Conservation (phyloP, 257 asterid species). For the Capsicum baccatum region DNA sequence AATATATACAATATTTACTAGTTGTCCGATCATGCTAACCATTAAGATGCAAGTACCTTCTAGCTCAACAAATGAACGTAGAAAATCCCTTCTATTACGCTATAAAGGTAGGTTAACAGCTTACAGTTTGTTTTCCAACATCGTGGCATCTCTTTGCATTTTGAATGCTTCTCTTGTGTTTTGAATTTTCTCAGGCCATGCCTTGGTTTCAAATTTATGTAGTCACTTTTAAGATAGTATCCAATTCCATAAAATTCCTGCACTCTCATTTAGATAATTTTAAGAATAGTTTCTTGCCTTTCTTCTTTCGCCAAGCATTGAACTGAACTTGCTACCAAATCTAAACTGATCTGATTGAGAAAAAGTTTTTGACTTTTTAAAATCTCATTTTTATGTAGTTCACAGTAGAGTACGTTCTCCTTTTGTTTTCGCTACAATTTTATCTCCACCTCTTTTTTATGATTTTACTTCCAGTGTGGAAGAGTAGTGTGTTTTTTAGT, state of each 20-base stretch:
- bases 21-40: too few species aligned
- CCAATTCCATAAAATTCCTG: conserved; percentile 5
- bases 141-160: not conserved
- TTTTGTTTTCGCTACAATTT: not conserved
- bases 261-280: not conserved
- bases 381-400: conserved; percentile 10
- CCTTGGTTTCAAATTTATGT: not conserved
- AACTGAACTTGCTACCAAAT: conserved; percentile 10
- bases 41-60: conserved; percentile 21
- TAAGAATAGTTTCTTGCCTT: not conserved
- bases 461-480: conserved; percentile 16
- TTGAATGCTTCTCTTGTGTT: conserved; percentile 24
- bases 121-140: conserved; percentile 11
- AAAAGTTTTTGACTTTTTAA: not conserved
- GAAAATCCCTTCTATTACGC: conserved; percentile 1
- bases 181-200: not conserved
- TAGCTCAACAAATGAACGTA: not conserved
- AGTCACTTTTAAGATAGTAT: conserved; percentile 20
- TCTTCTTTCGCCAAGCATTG: not conserved
- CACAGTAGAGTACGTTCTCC: not conserved
- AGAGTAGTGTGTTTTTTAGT: not conserved
- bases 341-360: not conserved
- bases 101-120: conserved; percentile 17
- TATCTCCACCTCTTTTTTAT: not conserved
- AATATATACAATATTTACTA: too few species aligned